phyloP scores from a whole-genome alignment of 352 stramenopile species.

The Pythium folliculosum region DNA sequence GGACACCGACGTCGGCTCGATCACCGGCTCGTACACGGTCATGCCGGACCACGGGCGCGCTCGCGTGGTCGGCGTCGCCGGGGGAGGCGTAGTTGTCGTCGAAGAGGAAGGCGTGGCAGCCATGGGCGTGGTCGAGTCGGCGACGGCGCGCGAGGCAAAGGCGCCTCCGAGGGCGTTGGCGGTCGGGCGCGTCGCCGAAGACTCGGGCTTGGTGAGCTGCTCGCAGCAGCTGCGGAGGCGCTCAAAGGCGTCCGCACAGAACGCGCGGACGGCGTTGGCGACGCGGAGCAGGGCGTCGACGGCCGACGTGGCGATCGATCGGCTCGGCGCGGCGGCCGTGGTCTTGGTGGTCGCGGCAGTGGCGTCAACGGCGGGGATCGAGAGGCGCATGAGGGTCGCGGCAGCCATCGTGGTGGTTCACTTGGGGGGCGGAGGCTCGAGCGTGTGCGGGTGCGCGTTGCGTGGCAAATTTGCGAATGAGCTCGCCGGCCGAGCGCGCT shows the following conservation, averaged over 20 bases:
- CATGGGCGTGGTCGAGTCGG: background rate
- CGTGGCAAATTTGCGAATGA: too few relatives aligned
- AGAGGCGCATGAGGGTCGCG: background rate
- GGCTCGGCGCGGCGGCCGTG: background rate
- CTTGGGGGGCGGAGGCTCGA: too few relatives aligned
- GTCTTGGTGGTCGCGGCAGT: background rate
- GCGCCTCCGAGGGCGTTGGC: too few relatives aligned
- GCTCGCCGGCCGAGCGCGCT: too few relatives aligned
- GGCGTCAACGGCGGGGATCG: background rate
- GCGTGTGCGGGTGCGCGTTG: too few relatives aligned
- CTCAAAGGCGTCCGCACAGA: background rate
- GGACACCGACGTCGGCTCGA: background rate
- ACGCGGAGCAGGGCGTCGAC: background rate
- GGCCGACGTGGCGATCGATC: background rate
- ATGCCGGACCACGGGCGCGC: background rate
- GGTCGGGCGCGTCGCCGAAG: too few relatives aligned
- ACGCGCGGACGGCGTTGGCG: background rate
- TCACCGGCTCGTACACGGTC: too few relatives aligned
- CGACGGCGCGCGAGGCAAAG: background rate
- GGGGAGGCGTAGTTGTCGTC: background rate
- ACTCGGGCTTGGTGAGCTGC: background rate
- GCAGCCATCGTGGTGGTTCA: too few relatives aligned
- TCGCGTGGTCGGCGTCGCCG: background rate
- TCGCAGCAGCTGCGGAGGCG: background rate
- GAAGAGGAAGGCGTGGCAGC: background rate